Conservation (phyloP, 345 rosid species). For the Arabidopsis arenosa region DNA sequence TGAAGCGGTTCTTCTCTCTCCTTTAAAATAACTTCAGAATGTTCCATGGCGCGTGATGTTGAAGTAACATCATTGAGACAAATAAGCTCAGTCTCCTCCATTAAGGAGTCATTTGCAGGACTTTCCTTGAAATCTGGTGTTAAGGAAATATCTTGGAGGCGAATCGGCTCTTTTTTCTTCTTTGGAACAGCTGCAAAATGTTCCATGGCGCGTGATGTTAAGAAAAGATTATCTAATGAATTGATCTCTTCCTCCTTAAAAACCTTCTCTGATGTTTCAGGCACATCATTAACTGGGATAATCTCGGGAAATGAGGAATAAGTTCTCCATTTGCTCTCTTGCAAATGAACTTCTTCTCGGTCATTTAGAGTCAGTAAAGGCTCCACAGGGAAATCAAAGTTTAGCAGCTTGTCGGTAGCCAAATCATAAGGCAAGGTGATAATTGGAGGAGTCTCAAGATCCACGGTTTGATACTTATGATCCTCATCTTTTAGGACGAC, state of each 20-base stretch:
- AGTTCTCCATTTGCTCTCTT: slow-evolving; percentile 14
- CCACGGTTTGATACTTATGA: slow-evolving; percentile 40
- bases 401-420: slow-evolving; percentile 53
- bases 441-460: slow-evolving; percentile 48
- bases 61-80: slow-evolving; percentile 9
- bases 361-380: slow-evolving; percentile 23
- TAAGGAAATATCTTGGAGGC: slow-evolving; percentile 3
- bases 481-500: slow-evolving; percentile 31
- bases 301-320: slow-evolving; percentile 9
- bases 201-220: slow-evolving; percentile 28
- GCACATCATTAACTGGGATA: slow-evolving; percentile 16
- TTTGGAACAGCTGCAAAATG: slow-evolving; percentile 15
- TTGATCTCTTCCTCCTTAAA: slow-evolving; percentile 38
- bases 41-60: slow-evolving; percentile 27
- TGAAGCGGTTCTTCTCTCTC: not conserved
- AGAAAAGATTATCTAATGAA: slow-evolving; percentile 33
- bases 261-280: slow-evolving; percentile 31
- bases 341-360: slow-evolving; percentile 12
- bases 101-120: not conserved
- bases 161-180: slow-evolving; percentile 17
- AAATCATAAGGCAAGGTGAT: slow-evolving; percentile 47
- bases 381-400: slow-evolving; percentile 44
- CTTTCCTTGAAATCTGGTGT: not conserved
- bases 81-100: slow-evolving; percentile 4
- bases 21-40: not conserved